Evolutionary conservation across 805 yeast genomes (phyloP).

Genomic region (Nakazawaea ernobii): DNA sequence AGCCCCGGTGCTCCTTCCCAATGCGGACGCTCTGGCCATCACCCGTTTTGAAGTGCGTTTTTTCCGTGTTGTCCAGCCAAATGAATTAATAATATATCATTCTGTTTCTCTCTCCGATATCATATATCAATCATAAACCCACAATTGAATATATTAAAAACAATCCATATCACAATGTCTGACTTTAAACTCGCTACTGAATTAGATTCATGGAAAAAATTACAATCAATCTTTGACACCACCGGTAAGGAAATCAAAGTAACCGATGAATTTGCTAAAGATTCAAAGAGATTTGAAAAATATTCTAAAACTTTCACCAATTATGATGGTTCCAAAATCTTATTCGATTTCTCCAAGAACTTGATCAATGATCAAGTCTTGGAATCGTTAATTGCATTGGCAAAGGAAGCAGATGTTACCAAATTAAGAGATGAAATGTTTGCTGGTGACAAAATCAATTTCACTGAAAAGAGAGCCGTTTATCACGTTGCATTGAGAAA

Average conservation of each 20-base stretch:
- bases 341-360: conserved; percentile 95
- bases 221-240: conserved; percentile 64
- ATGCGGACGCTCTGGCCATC: too few species aligned
- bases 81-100: too few species aligned
- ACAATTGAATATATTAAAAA: not conserved
- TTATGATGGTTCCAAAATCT: conserved; percentile 80
- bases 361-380: conserved; percentile 82
- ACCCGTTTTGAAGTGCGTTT: too few species aligned
- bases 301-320: conserved; percentile 74
- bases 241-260: conserved; percentile 70
- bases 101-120: not conserved
- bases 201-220: conserved; percentile 78
- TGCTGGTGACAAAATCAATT: conserved; percentile 88
- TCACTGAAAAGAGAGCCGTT: conserved; percentile 95
- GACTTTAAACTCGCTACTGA: conserved; percentile 61
- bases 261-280: conserved; percentile 70
- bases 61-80: too few species aligned
- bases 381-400: conserved; percentile 62
- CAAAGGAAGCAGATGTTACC: conserved; percentile 87
- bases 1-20: too few species aligned
- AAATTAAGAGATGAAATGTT: conserved; percentile 86
- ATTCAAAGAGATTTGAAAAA: conserved; percentile 69
- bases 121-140: not conserved
- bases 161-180: conserved; percentile 18
- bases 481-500: conserved; percentile 96